phyloP scores from a whole-genome alignment of 2,329 filamentous ascomycete species.

The Fusarium secorum region DNA sequence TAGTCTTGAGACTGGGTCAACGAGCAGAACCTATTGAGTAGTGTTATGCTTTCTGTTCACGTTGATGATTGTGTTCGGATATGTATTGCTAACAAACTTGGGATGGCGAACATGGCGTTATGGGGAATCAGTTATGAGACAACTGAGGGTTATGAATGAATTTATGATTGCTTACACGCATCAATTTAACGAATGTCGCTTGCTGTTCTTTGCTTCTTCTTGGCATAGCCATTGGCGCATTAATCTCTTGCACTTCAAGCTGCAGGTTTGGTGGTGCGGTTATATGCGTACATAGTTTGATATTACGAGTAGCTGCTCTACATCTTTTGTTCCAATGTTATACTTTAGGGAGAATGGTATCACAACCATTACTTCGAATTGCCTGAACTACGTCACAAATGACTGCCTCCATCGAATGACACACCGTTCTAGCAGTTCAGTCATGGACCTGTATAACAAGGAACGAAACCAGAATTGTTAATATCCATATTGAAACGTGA shows the following conservation, averaged over 20 bases:
- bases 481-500: not conserved
- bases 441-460: not conserved
- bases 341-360: not conserved
- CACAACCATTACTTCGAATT: not conserved
- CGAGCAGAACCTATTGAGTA: not conserved
- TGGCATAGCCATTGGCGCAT: not conserved
- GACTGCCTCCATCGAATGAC: not conserved
- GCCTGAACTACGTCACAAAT: not conserved
- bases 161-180: conserved; percentile 2
- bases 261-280: not conserved
- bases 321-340: too few species aligned
- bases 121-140: not conserved
- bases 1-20: not conserved
- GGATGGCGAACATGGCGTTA: conserved; percentile 30
- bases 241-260: not conserved
- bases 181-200: not conserved
- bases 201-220: conserved; percentile 1
- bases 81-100: conserved; percentile 26
- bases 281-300: not conserved
- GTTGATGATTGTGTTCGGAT: conserved; percentile 1
- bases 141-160: not conserved
- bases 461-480: not conserved
- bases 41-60: not conserved
- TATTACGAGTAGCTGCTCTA: not conserved
- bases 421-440: not conserved